phyloP scores from a whole-genome alignment of 2,329 filamentous ascomycete genomes.

The Coniochaeta sp. region DNA sequence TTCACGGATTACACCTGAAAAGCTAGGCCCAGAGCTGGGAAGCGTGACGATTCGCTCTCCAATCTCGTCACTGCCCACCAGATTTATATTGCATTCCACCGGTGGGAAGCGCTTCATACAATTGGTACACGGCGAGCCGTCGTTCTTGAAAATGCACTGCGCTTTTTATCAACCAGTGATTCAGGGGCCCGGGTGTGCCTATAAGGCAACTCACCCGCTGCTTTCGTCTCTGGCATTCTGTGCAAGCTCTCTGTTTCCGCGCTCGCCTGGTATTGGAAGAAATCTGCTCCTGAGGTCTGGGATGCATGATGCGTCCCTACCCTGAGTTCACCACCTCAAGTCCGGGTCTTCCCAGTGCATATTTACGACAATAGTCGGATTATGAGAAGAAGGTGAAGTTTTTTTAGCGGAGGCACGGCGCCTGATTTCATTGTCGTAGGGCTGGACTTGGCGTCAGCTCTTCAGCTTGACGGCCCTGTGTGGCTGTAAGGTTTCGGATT shows the following conservation, averaged over 20 bases:
- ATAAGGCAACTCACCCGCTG: neutral
- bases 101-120: neutral
- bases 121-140: neutral
- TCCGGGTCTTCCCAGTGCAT: neutral
- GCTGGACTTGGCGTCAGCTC: neutral
- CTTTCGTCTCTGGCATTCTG: slow-evolving; percentile 1
- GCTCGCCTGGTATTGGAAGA: neutral
- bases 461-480: neutral
- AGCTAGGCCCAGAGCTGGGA: neutral
- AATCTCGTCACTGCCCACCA: neutral
- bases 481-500: neutral
- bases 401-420: neutral
- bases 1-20: neutral
- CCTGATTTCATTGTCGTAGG: neutral
- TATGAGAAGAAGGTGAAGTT: neutral
- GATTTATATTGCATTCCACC: neutral
- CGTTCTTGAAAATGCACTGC: neutral
- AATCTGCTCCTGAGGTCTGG: neutral
- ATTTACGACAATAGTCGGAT: neutral
- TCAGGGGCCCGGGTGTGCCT: neutral
- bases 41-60: neutral
- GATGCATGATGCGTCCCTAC: neutral
- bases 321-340: neutral
- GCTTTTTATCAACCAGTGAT: neutral
- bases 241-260: neutral